Base-by-base conservation (phyloP, 768 basidiomycete species). In the Naganishia vishniacii region DNA sequence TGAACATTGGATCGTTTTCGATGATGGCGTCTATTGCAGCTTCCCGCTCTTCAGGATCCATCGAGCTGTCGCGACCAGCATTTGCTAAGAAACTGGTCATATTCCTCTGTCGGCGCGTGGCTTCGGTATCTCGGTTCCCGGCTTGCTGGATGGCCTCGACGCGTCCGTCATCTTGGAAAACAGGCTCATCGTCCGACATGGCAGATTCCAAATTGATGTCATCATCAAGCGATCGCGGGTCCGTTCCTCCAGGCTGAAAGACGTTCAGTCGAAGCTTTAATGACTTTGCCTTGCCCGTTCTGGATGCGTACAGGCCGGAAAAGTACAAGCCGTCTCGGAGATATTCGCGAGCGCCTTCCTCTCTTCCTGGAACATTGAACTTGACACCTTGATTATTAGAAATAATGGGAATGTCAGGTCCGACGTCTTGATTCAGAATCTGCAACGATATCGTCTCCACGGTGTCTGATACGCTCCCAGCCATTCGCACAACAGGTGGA, bases 401-500 rank as follows among this genome's bases (percentile, higher is more conserved):
- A 8, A 67, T 63, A n/a, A 67, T 42, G 13, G 65, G 61, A 5
- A 63, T 56, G 25, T 61, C 59, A 4, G 48, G 44, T 32, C 61
- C 65, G 9, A 63, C 41, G 32, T 62, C 65, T 34, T 61, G 45
- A 31, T 67, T 67, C 18, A 67, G 49, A 23, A 67, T 44, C 23
- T 61, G 46, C 11, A 67, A 37, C 20, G 61, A 44, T 18, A 62
- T 62, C 3, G 65, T 67, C 31, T 67, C 61, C n/a, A 67, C 53
- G 2, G 65, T 67, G n/a, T 67, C 65, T 20, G 61, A 47, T 7
- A 67, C 48, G 46, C 29, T 47, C 5, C 65, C 65, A 71, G 91
- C 88, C 68, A 93, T 89, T 69, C 90, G 88, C 31, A 97, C 89
- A 64, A 94, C 84, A 9, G 92, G 92, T 3, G 92, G 91, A 9